Evolutionary conservation across 1,284 basidiomycete species (phyloP), one percentile per base, ranked within the genome.

Genomic region (Irpex sp.): DNA sequence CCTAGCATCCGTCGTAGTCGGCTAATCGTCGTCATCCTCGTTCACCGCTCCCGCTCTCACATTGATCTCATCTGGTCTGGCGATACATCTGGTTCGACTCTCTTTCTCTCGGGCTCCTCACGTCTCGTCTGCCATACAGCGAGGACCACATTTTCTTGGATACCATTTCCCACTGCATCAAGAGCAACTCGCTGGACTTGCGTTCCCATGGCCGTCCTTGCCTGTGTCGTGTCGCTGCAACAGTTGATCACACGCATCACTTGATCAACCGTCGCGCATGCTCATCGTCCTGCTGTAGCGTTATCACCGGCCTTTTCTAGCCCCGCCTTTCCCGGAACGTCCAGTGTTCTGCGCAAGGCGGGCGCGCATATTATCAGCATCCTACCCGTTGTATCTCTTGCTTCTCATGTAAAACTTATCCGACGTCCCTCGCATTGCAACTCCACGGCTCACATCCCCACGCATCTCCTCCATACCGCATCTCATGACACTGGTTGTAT

Each of bases 51-150:
- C 54, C 21, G 54, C n/a, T 36, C 31, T 4, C 54, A 34, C 54
- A 34, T 56, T 56, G 54, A 36, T 56, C 54, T 56, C 54, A 34
- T 56, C 54, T 34, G 21, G 17, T 56, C 54, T 56, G 54, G 54
- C 54, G 54, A 52, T 19, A 52, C 51, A 52, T 52, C 51, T 52
- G 51, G 54, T 34, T 36, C 9, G 54, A 34, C 54, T 9, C 9
- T 52, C 54, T 34, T 26, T 34, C n/a, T 21, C 49, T 21, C n/a
- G 17, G 8, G n/a, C 15, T 21, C 26, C 54, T 26, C 19, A 17
- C n/a, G 34, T 56, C 54, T 56, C 34, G n/a, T 9, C 49, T 52
- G 49, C 17, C n/a, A 15, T 52, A 34, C 17, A 56, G 31, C 54
- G 54, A 56, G 54, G 54, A 34, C 34, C 54, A 34, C 54, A 56